Evolutionary conservation across 1,139 yeast genomes (phyloP).

Genomic region (Debaryomyces singareniensis): DNA sequence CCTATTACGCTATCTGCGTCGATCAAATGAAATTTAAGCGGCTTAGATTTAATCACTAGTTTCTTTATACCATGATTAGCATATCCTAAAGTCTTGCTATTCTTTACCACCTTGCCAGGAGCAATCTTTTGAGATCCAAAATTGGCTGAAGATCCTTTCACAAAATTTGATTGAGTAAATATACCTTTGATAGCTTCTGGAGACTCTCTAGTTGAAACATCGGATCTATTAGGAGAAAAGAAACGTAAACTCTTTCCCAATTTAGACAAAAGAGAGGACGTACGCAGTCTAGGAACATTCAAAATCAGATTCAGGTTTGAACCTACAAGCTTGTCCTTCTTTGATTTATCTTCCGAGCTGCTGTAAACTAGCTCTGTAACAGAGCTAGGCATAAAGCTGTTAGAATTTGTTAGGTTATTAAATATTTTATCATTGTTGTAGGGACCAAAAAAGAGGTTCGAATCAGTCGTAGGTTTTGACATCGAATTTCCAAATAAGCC

Average conservation of each 20-base stretch:
- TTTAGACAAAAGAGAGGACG: conserved; percentile 25
- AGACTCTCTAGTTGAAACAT: conserved; percentile 4
- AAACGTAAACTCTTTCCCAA: conserved; percentile 34
- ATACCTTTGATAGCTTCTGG: conserved; percentile 17
- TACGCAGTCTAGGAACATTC: conserved; percentile 8
- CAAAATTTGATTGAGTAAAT: conserved; percentile 18
- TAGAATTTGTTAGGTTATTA: conserved; percentile 8
- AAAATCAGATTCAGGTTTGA: conserved; percentile 9
- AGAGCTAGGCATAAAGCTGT: conserved; percentile 27
- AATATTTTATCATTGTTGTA: conserved; percentile 21
- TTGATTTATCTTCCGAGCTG: conserved; percentile 8
- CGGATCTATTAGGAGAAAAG: conserved; percentile 13
- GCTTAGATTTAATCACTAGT: conserved; percentile 36
- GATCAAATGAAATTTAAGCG: conserved; percentile 36
- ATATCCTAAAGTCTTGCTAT: neutral
- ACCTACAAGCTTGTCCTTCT: conserved; percentile 17
- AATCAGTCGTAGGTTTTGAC: neutral
- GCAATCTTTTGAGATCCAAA: neutral
- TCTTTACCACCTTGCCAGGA: neutral
- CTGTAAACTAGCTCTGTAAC: conserved; percentile 29
- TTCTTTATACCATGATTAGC: conserved; percentile 23
- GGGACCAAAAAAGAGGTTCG: conserved; percentile 12
- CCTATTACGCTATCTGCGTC: conserved; percentile 38
- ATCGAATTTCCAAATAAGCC: conserved; percentile 7
- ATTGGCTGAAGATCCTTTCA: conserved; percentile 7